These are phyloP conservation scores for Colletotrichum sp. DNA, from an alignment of 2,329 filamentous ascomycete species.

Conservation along the genomic window DNA sequence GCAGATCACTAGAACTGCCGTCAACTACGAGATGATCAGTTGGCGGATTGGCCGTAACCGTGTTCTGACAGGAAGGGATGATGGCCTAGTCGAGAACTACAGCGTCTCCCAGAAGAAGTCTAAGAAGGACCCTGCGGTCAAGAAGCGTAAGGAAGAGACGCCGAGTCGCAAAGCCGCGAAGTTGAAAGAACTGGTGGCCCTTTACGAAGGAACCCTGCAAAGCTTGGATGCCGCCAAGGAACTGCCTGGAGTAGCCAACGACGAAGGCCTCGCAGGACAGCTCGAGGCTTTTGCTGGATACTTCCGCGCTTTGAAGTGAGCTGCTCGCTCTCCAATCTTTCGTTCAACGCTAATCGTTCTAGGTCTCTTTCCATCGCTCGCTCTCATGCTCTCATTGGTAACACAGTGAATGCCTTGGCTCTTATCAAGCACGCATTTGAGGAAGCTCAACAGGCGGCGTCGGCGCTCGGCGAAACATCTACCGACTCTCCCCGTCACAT, in stretches of 20 bases:
- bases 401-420: constrained; percentile 81
- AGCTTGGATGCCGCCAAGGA: constrained; percentile 91
- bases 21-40: constrained; percentile 92
- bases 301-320: constrained; percentile 87
- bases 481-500: constrained; percentile 66
- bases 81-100: constrained; percentile 70
- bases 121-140: constrained; percentile 49
- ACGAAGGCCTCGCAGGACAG: constrained; percentile 76
- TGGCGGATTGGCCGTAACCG: constrained; percentile 95
- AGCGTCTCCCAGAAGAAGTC: constrained; percentile 50
- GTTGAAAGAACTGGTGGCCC: constrained; percentile 83
- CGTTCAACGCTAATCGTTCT: constrained; percentile 20
- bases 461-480: constrained; percentile 42
- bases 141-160: constrained; percentile 63
- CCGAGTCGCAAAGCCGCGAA: constrained; percentile 78
- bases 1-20: constrained; percentile 89
- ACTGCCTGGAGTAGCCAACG: constrained; percentile 86
- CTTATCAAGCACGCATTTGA: constrained; percentile 77
- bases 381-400: constrained; percentile 78
- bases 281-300: constrained; percentile 82
- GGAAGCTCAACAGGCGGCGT: constrained; percentile 59
- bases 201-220: constrained; percentile 91
- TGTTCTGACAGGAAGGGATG: constrained; percentile 81
- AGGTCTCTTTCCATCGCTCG: constrained; percentile 85
- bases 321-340: constrained; percentile 2